A percentile compares a stretch with the other conserved stretches of the same genome.
These are phyloP conservation scores for Liquidambar formosana DNA, from an alignment of 164 flowering plant species.

Conservation along the genomic window DNA sequence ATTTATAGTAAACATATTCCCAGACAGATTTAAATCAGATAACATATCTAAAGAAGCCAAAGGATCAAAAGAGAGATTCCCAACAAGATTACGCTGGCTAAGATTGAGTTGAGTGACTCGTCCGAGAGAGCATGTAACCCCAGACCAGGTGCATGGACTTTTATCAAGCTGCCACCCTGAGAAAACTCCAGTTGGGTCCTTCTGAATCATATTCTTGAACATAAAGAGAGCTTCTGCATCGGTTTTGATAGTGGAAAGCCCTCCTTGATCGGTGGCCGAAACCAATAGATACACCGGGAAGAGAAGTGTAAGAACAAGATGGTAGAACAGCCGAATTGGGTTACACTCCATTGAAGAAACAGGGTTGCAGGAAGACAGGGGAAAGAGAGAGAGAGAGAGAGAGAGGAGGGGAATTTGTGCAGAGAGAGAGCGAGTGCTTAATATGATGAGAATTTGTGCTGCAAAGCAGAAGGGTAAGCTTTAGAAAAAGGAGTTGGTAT, in stretches of 20 bases:
- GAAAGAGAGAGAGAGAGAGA: conserved; percentile 14
- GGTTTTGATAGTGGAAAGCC: conserved; percentile 29
- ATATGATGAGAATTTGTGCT: conserved; percentile 44
- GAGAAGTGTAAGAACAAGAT: conserved; percentile 20
- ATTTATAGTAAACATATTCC: conserved; percentile 55
- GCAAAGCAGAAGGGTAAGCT: conserved; percentile 35
- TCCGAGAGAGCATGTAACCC: conserved; percentile 59
- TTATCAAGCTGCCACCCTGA: conserved; percentile 49
- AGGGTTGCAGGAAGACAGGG: neutral
- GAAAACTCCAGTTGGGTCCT: conserved; percentile 63
- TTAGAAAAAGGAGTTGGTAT: conserved; percentile 35
- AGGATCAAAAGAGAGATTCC: conserved; percentile 47
- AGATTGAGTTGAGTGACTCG: conserved; percentile 67
- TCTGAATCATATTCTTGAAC: conserved; percentile 62
- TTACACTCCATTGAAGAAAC: conserved; percentile 41
- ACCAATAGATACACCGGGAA: conserved; percentile 7
- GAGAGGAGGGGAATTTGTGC: no score
- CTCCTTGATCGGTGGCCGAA: conserved; percentile 19
- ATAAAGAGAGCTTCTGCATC: conserved; percentile 62
- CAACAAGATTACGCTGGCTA: conserved; percentile 44
- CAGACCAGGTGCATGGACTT: conserved; percentile 67
- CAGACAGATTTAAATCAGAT: conserved; percentile 50
- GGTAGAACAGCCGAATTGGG: conserved; percentile 28
- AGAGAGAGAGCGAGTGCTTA: conserved; percentile 22
- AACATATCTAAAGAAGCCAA: conserved; percentile 59